Percentiles rank a stretch among this genome's conserved stretches.
Conservation (phyloP, 2,329 filamentous ascomycete species). For the Elsinoe necatrix region DNA sequence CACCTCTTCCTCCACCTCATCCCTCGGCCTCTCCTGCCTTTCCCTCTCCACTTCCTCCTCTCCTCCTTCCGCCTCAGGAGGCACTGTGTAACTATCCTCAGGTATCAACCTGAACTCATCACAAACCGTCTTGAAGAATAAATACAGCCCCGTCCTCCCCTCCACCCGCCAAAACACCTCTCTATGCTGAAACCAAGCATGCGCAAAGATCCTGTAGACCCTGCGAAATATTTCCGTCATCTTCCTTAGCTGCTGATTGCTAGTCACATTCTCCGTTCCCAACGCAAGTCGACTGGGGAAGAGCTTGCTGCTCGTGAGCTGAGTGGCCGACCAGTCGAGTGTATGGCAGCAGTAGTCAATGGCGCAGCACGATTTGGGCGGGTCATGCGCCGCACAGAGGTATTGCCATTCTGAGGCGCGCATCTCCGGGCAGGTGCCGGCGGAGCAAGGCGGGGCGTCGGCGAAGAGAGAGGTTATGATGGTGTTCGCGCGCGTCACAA, state of each 20-base stretch:
- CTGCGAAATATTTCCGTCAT: slow-evolving; percentile 91
- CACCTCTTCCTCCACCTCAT: slow-evolving; percentile 22
- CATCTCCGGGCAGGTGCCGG: slow-evolving; percentile 91
- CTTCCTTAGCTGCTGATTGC: slow-evolving; percentile 60
- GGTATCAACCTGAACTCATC: slow-evolving; percentile 84
- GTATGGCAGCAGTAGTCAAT: slow-evolving; percentile 99
- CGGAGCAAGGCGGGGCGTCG: slow-evolving; percentile 80
- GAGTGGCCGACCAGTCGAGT: slow-evolving; percentile 92
- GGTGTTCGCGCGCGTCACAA: slow-evolving; percentile 88
- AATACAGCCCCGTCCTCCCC: slow-evolving; percentile 79
- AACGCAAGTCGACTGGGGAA: slow-evolving; percentile 77
- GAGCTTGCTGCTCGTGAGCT: slow-evolving; percentile 86
- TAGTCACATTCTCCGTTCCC: slow-evolving; percentile 33
- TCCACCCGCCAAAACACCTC: slow-evolving; percentile 94
- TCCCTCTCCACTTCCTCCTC: slow-evolving; percentile 16
- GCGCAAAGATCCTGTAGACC: slow-evolving; percentile 92
- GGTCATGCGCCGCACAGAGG: slow-evolving; percentile 92
- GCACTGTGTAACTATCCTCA: slow-evolving; percentile 91
- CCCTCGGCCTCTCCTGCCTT: slow-evolving; percentile 18
- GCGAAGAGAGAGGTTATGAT: slow-evolving; percentile 89
- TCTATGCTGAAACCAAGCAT: slow-evolving; percentile 97
- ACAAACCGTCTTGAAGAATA: slow-evolving; percentile 95
- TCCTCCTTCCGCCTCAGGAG: slow-evolving; percentile 67
- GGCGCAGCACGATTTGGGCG: slow-evolving; percentile 92
- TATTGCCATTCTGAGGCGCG: slow-evolving; percentile 99